Evolutionary conservation across 805 yeast genomes (phyloP), one percentile per base, ranked within the genome.

Genomic region (Ogataea thermomethanolica): DNA sequence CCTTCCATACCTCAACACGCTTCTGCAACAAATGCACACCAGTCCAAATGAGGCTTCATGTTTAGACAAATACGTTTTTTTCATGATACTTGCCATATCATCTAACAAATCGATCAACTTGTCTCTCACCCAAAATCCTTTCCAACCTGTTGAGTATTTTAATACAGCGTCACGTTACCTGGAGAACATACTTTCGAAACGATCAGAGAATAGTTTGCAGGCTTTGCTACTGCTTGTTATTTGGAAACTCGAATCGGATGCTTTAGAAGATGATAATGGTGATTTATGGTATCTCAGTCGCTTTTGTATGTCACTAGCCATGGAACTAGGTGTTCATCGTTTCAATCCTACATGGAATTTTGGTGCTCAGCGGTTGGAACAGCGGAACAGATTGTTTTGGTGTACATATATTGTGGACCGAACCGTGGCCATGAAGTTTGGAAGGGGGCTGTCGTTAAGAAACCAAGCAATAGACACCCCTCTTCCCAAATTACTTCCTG

Each of bases 381-480:
- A 48, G 8, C 48, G 59, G 30, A 53, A 50, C 40, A 45, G 59
- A 30, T 29, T 55, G 21, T 55, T 55, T 32, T 55, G 59, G 59
- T 41, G 51, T 22, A 48, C 55, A 6, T 55, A 53, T 29, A 49
- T 48, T 3, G 42, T 50, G 10, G 59, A 55, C 14, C 44, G 59
- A 23, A 44, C 48, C n/a, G 51, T 55, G 15, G 56, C 59, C 4
- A 50, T 53, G 59, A 50, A 47, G 41, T 47, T 46, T 30, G 53
- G 56, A n/a, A 43, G 56, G 29, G 55, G 59, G 3, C 36, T 55
- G 8, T 53, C 58, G 10, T 31, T 53, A 20, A 31, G 59, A 29
- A 53, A 46, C 17, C 55, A 52, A 32, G 58, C 59, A 15, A 53
- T 53, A 21, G 58, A 55, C 37, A 49, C 59, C 0, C 56, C 59